Evolutionary conservation across 176 grass and related monocot genomes (phyloP), one percentile per base, ranked within the genome.

Genomic region (Carex littledalei): DNA sequence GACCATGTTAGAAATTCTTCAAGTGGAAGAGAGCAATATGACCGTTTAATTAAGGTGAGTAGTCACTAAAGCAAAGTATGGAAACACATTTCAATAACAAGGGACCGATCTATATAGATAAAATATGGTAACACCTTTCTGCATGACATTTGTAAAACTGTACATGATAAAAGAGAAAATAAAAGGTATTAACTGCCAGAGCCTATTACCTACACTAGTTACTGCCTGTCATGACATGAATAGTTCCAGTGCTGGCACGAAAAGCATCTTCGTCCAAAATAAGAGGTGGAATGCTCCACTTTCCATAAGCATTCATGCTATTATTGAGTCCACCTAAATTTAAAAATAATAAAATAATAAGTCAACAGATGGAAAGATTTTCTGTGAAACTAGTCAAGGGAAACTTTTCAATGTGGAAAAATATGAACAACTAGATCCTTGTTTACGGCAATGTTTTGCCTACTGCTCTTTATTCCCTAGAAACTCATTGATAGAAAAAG

Each of bases 201-300:
- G 54, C 14, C 13, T 17, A 16, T 56, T 56, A 11, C 65, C 65
- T 67, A 12, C 4, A 26, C 24, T 67, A 67, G 31, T 8, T 34
- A 35, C 11, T 35, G 65, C 22, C 3, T 29, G 62, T 4, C 2
- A 3, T 8, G 3, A 10, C 62, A 29, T 11, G 62, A 26, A 26
- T 45, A 8, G 14, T 13, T 56, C 54, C 15, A 16, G 54, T 41
- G 15, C 16, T 43, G 35, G 35, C 49, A 34, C 87, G 85, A 71
- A 93, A 94, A 53, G 78, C 81, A 60, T 89, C 83, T 92, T 98
- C 93, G 15, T 93, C 86, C 34, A 80, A 85, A 90, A 98, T 93
- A 75, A 94, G 65, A 86, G 83, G 68, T 78, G 95, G 92, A 64
- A 98, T 93, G 84, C 83, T 98, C 95, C 95, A 98, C 50, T 90